Conservation (phyloP, 2,329 filamentous ascomycete species). For the Penicillium sp. region DNA sequence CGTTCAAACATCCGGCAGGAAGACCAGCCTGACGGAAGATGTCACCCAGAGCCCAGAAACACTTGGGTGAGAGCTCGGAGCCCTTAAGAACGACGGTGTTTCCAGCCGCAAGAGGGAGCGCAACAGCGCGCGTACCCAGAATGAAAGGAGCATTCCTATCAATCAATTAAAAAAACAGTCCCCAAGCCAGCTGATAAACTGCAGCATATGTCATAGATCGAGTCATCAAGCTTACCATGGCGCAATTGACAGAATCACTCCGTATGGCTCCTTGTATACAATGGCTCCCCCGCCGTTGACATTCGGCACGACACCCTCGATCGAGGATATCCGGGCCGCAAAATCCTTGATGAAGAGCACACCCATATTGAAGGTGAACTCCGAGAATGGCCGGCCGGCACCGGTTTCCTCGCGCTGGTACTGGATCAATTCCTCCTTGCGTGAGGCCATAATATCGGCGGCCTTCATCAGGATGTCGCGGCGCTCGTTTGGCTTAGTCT, state of each 20-base stretch:
- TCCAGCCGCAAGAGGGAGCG: slow-evolving; percentile 66
- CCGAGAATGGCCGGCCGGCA: slow-evolving; percentile 38
- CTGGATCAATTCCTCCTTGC: slow-evolving; percentile 58
- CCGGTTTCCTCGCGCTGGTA: slow-evolving; percentile 63
- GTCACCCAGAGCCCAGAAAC: slow-evolving; percentile 60
- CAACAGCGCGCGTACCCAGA: slow-evolving; percentile 50
- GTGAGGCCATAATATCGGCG: slow-evolving; percentile 48
- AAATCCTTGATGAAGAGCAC: slow-evolving; percentile 49
- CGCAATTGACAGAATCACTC: slow-evolving; percentile 74
- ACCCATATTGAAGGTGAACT: slow-evolving; percentile 36
- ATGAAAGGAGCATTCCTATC: slow-evolving; percentile 55
- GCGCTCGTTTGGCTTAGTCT: slow-evolving; percentile 58
- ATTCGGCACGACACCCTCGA: slow-evolving; percentile 51
- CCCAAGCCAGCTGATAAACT: not conserved
- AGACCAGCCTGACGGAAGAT: slow-evolving; percentile 72
- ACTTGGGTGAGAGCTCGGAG: slow-evolving; percentile 65
- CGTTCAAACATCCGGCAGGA: slow-evolving; percentile 70
- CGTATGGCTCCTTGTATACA: slow-evolving; percentile 72
- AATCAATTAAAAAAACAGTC: not conserved
- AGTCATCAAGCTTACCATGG: slow-evolving; percentile 61
- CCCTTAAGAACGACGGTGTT: slow-evolving; percentile 74
- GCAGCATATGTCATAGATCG: not conserved
- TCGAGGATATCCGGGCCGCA: slow-evolving; percentile 49
- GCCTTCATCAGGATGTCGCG: slow-evolving; percentile 61
- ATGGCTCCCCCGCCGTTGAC: slow-evolving; percentile 57